These are phyloP conservation scores for Blepharisma undulans DNA, from an alignment of 169 alveolate species.

Conservation along the genomic window DNA sequence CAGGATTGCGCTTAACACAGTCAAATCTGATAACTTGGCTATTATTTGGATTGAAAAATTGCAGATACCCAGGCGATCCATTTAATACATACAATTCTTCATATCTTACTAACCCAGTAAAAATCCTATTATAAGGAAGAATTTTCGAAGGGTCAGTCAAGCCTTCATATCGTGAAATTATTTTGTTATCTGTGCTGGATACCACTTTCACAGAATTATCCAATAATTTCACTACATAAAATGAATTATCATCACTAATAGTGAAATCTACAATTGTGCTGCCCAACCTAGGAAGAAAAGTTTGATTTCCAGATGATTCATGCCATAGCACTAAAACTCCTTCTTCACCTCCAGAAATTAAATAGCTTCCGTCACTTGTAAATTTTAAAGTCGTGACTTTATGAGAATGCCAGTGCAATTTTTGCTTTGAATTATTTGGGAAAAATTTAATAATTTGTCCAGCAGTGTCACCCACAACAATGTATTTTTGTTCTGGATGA, in stretches of 20 bases:
- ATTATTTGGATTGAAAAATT: neutral
- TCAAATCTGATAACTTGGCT: neutral
- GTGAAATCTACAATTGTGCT: slow-evolving; percentile 50
- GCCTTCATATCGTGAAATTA: neutral
- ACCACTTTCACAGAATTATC: slow-evolving; percentile 51
- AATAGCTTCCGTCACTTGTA: slow-evolving; percentile 65
- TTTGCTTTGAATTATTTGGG: slow-evolving; percentile 37
- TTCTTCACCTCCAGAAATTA: slow-evolving; percentile 85
- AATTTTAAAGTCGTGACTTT: slow-evolving; percentile 65
- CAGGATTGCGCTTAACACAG: slow-evolving; percentile 16
- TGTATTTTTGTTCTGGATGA: neutral
- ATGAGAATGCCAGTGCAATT: slow-evolving; percentile 86
- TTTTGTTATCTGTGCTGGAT: slow-evolving; percentile 47
- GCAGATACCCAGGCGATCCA: slow-evolving; percentile 19
- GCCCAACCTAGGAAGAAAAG: slow-evolving; percentile 83
- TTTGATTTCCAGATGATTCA: slow-evolving; percentile 67
- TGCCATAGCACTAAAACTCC: slow-evolving; percentile 89
- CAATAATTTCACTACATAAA: slow-evolving; percentile 27
- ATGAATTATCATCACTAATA: slow-evolving; percentile 38
- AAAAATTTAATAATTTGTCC: slow-evolving; percentile 49
- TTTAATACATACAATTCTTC: neutral
- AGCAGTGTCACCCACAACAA: slow-evolving; percentile 1
- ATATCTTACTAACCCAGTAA: neutral
- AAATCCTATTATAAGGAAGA: neutral
- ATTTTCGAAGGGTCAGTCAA: slow-evolving; percentile 12